phyloP scores from a whole-genome alignment of 2,329 filamentous ascomycete genomes.

The Aspergillus caelatus region DNA sequence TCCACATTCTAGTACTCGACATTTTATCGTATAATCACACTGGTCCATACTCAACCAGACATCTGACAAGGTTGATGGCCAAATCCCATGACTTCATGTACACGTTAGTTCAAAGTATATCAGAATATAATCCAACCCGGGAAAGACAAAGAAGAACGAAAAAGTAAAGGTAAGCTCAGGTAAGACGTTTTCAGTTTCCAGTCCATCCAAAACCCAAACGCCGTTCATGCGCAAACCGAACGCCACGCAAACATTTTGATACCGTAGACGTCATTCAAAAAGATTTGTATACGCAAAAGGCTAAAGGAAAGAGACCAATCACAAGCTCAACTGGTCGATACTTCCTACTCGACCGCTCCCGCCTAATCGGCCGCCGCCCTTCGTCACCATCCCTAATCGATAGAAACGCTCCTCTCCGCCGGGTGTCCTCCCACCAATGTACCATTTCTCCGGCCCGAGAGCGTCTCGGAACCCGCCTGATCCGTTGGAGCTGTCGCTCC shows the following conservation, averaged over 20 bases:
- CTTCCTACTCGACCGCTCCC: slow-evolving; percentile 48
- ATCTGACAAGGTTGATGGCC: neutral
- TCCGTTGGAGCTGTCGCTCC: slow-evolving; percentile 51
- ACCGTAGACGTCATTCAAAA: neutral
- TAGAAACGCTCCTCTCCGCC: slow-evolving; percentile 54
- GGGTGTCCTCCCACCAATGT: slow-evolving; percentile 52
- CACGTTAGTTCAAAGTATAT: neutral
- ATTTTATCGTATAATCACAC: slow-evolving; percentile 1
- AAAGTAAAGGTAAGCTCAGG: neutral
- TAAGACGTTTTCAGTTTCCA: neutral
- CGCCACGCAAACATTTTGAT: neutral
- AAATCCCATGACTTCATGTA: neutral
- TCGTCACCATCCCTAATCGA: slow-evolving; percentile 51
- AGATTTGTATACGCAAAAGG: neutral
- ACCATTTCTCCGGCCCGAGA: slow-evolving; percentile 54
- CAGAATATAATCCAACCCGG: neutral
- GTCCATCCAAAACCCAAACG: neutral
- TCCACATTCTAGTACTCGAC: neutral
- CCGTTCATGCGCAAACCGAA: slow-evolving; percentile 2
- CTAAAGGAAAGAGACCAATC: slow-evolving; percentile 18
- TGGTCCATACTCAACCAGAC: neutral
- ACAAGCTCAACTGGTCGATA: slow-evolving; percentile 54
- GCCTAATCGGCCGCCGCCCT: slow-evolving; percentile 44
- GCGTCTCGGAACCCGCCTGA: slow-evolving; percentile 53
- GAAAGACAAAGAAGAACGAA: neutral